Evolutionary conservation across 257 asterid species (phyloP).

Genomic region (Prunella vulgaris): DNA sequence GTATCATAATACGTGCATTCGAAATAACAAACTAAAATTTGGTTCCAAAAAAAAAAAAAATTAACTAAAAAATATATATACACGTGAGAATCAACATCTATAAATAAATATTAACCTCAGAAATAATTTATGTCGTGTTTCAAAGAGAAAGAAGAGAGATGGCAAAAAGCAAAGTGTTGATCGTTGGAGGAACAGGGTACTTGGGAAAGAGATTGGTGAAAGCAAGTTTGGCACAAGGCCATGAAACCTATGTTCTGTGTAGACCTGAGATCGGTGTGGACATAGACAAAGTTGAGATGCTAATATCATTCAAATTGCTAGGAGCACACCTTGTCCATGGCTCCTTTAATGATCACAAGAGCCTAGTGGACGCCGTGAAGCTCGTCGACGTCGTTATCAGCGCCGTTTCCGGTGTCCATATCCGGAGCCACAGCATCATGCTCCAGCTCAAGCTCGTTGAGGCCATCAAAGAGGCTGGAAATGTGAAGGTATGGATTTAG

Average conservation of each 20-base stretch:
- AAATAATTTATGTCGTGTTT: too few relatives aligned
- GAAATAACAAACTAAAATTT: too few relatives aligned
- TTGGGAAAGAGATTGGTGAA: slow-evolving; percentile 55
- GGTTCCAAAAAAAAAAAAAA: too few relatives aligned
- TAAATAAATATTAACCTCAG: too few relatives aligned
- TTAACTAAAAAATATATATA: too few relatives aligned
- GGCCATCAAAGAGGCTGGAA: slow-evolving; percentile 83
- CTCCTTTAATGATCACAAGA: slow-evolving; percentile 42
- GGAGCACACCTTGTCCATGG: slow-evolving; percentile 58
- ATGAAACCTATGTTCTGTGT: slow-evolving; percentile 44
- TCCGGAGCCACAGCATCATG: slow-evolving; percentile 41
- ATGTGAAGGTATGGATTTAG: slow-evolving; percentile 46
- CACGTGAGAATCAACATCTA: too few relatives aligned
- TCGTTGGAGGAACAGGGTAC: slow-evolving; percentile 75
- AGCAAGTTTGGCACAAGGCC: slow-evolving; percentile 54
- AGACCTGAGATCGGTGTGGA: slow-evolving; percentile 53
- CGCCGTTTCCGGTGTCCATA: slow-evolving; percentile 62
- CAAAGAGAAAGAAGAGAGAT: slow-evolving; percentile 11
- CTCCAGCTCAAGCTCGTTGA: slow-evolving; percentile 58
- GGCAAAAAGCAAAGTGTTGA: slow-evolving; percentile 50
- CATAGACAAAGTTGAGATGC: slow-evolving; percentile 47
- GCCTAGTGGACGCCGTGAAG: slow-evolving; percentile 61
- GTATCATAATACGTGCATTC: too few relatives aligned
- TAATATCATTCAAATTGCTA: slow-evolving; percentile 48
- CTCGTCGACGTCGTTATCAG: slow-evolving; percentile 57